phyloP scores from a whole-genome alignment of 2,329 filamentous ascomycete species.

The Macrophomina phaseolina region DNA sequence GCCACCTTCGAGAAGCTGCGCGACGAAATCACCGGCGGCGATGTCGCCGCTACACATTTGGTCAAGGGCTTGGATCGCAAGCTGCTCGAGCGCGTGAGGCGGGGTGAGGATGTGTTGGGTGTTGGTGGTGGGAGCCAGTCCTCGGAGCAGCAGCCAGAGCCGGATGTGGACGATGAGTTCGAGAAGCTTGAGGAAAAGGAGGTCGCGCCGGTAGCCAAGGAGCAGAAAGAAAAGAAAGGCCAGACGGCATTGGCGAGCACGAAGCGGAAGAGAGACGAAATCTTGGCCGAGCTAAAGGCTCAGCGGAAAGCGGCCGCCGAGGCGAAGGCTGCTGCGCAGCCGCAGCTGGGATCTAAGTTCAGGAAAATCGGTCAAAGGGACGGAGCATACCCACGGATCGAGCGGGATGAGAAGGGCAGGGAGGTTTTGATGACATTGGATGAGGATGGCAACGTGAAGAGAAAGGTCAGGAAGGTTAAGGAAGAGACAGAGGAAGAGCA shows the following conservation, averaged over 20 bases:
- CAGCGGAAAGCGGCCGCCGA: constrained; percentile 54
- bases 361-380: constrained; percentile 56
- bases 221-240: constrained; percentile 61
- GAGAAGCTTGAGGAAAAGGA: constrained; percentile 68
- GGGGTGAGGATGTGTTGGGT: constrained; percentile 63
- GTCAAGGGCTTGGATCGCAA: constrained; percentile 92
- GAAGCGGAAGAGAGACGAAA: constrained; percentile 64
- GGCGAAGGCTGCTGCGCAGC: constrained; percentile 51
- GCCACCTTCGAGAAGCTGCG: constrained; percentile 77
- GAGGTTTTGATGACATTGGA: constrained; percentile 66
- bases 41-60: constrained; percentile 79
- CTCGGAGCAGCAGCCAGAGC: constrained; percentile 44
- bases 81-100: constrained; percentile 71
- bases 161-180: constrained; percentile 53
- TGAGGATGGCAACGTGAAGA: constrained; percentile 65
- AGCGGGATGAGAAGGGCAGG: constrained; percentile 60
- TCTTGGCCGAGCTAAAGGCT: constrained; percentile 64
- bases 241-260: constrained; percentile 55
- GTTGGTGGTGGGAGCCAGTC: constrained; percentile 41
- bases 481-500: constrained; percentile 46
- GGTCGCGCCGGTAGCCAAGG: constrained; percentile 69
- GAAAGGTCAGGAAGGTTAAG: constrained; percentile 62
- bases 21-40: constrained; percentile 80
- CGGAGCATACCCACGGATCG: constrained; percentile 59
- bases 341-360: constrained; percentile 61